Base-by-base conservation (phyloP, 1,284 basidiomycete species). In the Pseudozyma hubeiensis region DNA sequence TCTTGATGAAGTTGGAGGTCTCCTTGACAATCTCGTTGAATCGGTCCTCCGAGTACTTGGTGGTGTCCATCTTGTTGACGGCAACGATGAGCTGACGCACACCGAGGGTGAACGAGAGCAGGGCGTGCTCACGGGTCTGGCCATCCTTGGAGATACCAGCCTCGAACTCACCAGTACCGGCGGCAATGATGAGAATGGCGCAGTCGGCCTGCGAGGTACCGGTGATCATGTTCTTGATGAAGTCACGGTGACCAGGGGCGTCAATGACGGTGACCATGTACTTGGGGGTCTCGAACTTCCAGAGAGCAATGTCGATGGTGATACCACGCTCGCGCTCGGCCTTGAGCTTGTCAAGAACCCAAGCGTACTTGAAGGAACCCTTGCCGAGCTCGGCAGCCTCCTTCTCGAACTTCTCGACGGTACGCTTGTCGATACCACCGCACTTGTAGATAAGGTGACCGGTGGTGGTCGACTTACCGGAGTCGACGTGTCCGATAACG, bases 401-500 rank as follows among this genome's bases (percentile, higher is more conserved):
- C 91, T 99, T 99, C 91, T 99, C 96, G 90, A 98, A 99, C 82
- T 98, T 99, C 89, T 99, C 95, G 85, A 99, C 97, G 87, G 95
- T 98, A 92, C 97, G 96, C 90, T 99, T 99, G 88, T 99, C 97
- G 89, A 99, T 99, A 93, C 97, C 97, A 91, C 96, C 96, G 87
- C 96, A 99, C 91, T 99, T 98, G 93, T 98, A 98, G 91, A 99
- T 99, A 88, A 99, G 90, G 90, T 99, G 97, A 84, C 97, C 97
- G 85, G 97, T 99, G 86, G 96, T 99, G 88, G 96, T 99, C 78
- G 95, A 98, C 89, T 98, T 98, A 84, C 96, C 85, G 55, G 81
- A 83, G 79, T 84, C 81, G 80, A 82, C 81, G 77, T 84, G 82
- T 69, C 82, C 82, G 64, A 84, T 84, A 59, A 84, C 82, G 78